A percentile compares a stretch with the other conserved stretches of the same genome.
Conservation (phyloP, 164 flowering plant genomes). For the Umbellularia californica region DNA sequence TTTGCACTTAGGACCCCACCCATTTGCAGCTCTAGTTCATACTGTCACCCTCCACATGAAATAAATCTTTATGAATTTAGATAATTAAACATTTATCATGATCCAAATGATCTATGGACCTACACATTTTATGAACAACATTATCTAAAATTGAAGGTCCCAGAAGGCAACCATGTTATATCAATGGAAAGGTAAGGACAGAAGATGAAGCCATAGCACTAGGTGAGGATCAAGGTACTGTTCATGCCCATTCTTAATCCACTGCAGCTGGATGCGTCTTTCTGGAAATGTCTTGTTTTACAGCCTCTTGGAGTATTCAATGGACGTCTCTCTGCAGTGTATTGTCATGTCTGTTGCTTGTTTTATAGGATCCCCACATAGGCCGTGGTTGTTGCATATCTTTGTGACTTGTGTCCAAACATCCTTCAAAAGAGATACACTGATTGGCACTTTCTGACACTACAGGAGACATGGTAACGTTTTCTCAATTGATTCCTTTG, state of each 20-base stretch:
- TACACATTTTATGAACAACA: too few relatives aligned
- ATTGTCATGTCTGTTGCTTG: background rate
- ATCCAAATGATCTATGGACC: too few relatives aligned
- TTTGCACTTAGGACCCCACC: too few relatives aligned
- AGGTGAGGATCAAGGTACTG: background rate
- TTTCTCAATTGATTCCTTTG: background rate
- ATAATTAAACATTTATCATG: too few relatives aligned
- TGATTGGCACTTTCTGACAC: background rate
- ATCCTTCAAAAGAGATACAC: background rate
- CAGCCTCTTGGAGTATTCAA: background rate
- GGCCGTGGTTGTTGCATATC: background rate
- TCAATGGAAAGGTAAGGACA: background rate
- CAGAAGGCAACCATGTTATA: too few relatives aligned
- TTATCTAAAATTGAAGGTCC: too few relatives aligned
- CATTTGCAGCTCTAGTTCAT: too few relatives aligned
- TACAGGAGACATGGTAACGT: background rate
- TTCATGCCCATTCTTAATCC: too few relatives aligned
- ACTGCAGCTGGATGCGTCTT: background rate
- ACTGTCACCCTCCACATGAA: too few relatives aligned
- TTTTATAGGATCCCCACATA: background rate
- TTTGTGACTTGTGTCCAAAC: background rate
- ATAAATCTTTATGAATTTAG: too few relatives aligned
- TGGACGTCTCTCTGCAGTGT: background rate
- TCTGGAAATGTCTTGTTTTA: background rate
- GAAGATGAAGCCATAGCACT: background rate